Conservation (phyloP, 208 protist genomes). For the Wallacemonas sp. region DNA sequence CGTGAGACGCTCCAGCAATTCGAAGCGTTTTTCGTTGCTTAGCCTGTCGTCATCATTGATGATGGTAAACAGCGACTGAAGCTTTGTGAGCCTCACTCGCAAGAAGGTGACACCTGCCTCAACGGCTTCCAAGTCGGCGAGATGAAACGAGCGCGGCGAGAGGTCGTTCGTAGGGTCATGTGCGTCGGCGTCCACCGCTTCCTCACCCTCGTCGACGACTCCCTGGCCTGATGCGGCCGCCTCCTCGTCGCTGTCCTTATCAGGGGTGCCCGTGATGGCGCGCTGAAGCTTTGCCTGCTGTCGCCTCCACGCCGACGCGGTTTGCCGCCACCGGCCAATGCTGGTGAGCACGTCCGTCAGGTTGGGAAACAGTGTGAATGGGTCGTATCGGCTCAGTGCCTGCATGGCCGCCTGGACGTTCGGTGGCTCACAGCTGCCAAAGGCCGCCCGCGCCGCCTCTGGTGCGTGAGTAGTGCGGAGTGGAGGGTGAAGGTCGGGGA, state of each 20-base stretch:
- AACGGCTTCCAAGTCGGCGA: background rate
- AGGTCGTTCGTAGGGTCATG: background rate
- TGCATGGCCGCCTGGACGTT: background rate
- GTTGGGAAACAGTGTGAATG: conserved; percentile 1
- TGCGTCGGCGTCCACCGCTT: background rate
- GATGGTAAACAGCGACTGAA: conserved; percentile 6
- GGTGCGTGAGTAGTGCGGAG: background rate
- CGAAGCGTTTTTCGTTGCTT: background rate
- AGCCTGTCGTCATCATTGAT: background rate
- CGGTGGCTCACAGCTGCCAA: background rate
- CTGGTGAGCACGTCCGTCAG: background rate
- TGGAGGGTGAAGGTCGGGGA: background rate
- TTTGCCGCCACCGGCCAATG: background rate
- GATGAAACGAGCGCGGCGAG: background rate
- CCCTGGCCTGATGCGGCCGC: too few species aligned
- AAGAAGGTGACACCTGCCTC: conserved; percentile 4
- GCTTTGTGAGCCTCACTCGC: background rate
- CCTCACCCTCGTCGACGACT: too few species aligned
- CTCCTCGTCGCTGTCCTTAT: background rate
- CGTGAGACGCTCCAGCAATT: background rate
- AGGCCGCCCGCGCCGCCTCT: background rate
- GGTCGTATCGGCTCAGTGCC: background rate
- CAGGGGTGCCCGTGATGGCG: background rate
- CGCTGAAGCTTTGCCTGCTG: background rate
- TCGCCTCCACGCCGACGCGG: background rate